Evolutionary conservation across 108 stramenopile genomes (phyloP), one percentile per base, ranked within the genome.

Genomic region (Cyclotella sp.): DNA sequence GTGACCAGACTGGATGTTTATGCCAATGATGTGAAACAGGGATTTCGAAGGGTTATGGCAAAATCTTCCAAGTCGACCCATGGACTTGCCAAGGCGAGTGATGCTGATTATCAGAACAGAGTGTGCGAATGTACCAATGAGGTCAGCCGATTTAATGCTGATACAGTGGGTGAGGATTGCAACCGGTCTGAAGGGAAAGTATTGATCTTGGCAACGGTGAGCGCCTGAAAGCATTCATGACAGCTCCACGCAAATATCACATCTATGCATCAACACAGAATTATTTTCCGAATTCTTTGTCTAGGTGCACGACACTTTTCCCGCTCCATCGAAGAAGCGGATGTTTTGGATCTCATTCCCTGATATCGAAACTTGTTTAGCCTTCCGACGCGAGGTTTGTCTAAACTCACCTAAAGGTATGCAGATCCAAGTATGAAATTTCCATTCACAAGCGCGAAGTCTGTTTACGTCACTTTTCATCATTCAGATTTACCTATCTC

Each of bases 111-210:
- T 75, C 81, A 85, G 52, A 61, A 84, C 22, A 78, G 65, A 39
- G 75, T 95, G 8, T 95, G 94, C 52, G 52, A 82, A 45, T 59
- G 77, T 57, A 77, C 78, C 2, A 68, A 81, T 34, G 74, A 76
- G 12, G 86, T 95, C 39, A 90, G 87, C 65, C 89, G 94, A 30
- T 93, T 63, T 79, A 95, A 95, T 79, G 91, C 94, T 4, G 92
- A 95, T 76, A 93, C 92, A 14, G 54, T 43, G 40, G 94, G 94
- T 41, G 77, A 64, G 27, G 90, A 91, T 30, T 91, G 89, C 67
- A 90, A 90, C 81, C 90, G 94, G 16, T 91, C 90, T 29, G 94
- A 95, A 77, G 94, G 94, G 16, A 95, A 95, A 67, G 92, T 95
- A 14, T 40, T 95, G 63, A 91, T 95, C 58, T 70, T 95, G 58